phyloP scores from a whole-genome alignment of 2,329 filamentous ascomycete species.

The Nigrograna mackinnonii region DNA sequence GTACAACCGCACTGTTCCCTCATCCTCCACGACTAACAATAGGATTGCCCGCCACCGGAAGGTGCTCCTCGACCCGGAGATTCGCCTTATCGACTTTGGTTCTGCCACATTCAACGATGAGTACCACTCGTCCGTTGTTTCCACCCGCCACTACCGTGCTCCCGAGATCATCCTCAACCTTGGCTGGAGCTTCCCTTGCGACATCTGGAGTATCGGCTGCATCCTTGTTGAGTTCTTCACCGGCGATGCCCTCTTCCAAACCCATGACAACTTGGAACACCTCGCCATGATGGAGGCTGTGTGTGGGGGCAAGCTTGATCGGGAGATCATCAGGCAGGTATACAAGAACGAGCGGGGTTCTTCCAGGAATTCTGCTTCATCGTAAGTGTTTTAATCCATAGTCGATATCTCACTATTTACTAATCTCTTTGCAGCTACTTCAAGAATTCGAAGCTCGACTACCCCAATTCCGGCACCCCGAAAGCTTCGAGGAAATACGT shows the following conservation, averaged over 20 bases:
- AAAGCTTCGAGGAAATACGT: slow-evolving; percentile 69
- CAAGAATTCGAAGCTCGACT: slow-evolving; percentile 61
- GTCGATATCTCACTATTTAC: neutral
- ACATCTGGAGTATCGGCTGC: slow-evolving; percentile 72
- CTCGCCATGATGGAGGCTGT: slow-evolving; percentile 72
- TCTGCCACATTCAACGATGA: slow-evolving; percentile 71
- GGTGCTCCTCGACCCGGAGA: slow-evolving; percentile 67
- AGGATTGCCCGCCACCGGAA: slow-evolving; percentile 64
- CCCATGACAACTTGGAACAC: slow-evolving; percentile 70
- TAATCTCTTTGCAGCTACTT: slow-evolving; percentile 51
- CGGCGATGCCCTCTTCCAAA: slow-evolving; percentile 69
- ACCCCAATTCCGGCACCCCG: slow-evolving; percentile 65
- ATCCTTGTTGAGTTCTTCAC: slow-evolving; percentile 72
- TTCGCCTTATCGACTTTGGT: slow-evolving; percentile 69
- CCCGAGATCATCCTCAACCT: slow-evolving; percentile 70
- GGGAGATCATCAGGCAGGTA: slow-evolving; percentile 58
- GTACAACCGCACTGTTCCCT: slow-evolving; percentile 69
- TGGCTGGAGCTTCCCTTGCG: slow-evolving; percentile 70
- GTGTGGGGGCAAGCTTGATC: slow-evolving; percentile 59
- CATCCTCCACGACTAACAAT: slow-evolving; percentile 61
- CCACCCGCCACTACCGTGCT: slow-evolving; percentile 67
- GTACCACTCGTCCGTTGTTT: slow-evolving; percentile 70
- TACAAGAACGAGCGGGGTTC: slow-evolving; percentile 51
- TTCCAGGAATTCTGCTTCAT: slow-evolving; percentile 57
- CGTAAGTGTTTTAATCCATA: slow-evolving; percentile 47